Evolutionary conservation across 805 yeast genomes (phyloP).

Genomic region (Wickerhamia fluorescens): DNA sequence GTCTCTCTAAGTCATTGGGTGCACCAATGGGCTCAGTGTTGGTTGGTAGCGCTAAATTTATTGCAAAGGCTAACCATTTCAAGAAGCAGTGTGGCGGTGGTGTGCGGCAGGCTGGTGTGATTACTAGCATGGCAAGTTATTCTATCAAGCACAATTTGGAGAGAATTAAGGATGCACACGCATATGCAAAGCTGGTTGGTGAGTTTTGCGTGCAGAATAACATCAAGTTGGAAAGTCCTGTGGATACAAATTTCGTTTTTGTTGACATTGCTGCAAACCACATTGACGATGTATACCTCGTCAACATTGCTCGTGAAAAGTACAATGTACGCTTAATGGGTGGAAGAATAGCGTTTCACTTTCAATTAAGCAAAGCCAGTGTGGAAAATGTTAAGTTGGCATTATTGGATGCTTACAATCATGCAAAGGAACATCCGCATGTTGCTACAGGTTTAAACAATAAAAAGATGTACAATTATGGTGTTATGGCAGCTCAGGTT

Average conservation of each 20-base stretch:
- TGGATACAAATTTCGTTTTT: constrained; percentile 79
- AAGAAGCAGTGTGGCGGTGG: constrained; percentile 94
- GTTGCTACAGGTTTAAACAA: constrained; percentile 3
- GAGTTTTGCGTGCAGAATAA: constrained; percentile 46
- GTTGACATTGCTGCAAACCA: constrained; percentile 48
- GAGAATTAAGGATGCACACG: constrained; percentile 44
- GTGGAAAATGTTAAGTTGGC: constrained; percentile 40
- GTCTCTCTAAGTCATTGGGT: constrained; percentile 84
- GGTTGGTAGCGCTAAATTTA: constrained; percentile 56
- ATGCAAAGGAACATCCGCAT: constrained; percentile 6
- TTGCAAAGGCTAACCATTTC: constrained; percentile 72
- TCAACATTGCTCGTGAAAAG: constrained; percentile 44
- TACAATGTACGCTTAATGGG: constrained; percentile 61
- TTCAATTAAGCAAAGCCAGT: constrained; percentile 25
- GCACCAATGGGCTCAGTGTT: constrained; percentile 90
- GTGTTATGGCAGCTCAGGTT: too few species aligned
- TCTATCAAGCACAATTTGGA: constrained; percentile 72
- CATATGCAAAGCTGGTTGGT: constrained; percentile 46
- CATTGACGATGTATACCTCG: constrained; percentile 51
- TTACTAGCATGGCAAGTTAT: constrained; percentile 71
- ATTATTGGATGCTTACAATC: constrained; percentile 41
- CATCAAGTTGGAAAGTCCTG: constrained; percentile 62
- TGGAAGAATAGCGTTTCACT: constrained; percentile 77
- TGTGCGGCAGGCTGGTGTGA: constrained; percentile 78
- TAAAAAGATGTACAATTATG: constrained; percentile 10